A percentile compares a stretch with the other conserved stretches of the same genome.
Conservation (phyloP, 2,329 filamentous ascomycete genomes). For the Microcyclosporella mali region DNA sequence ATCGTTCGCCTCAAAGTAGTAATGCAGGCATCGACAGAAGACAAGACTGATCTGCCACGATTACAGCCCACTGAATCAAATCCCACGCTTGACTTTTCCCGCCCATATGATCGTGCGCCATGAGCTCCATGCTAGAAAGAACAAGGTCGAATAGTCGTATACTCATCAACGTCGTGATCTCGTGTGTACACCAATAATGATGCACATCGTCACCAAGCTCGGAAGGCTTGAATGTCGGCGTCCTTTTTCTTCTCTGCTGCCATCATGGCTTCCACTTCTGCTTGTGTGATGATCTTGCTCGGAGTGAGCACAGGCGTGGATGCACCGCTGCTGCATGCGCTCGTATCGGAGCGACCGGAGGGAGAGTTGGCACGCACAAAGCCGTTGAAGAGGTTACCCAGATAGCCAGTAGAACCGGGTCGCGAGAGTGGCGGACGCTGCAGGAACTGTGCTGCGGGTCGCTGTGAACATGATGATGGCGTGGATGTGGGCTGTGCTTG, state of each 20-base stretch:
- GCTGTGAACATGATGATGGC: slow-evolving; percentile 12
- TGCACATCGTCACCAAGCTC: slow-evolving; percentile 13
- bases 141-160: not conserved
- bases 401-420: slow-evolving; percentile 12
- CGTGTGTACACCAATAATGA: not conserved
- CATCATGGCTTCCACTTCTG: slow-evolving; percentile 24
- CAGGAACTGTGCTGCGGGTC: slow-evolving; percentile 10
- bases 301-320: slow-evolving; percentile 16
- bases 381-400: slow-evolving; percentile 27
- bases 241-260: slow-evolving; percentile 27
- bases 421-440: slow-evolving; percentile 22
- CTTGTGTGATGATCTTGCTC: slow-evolving; percentile 18
- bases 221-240: slow-evolving; percentile 23
- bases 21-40: no score
- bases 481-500: slow-evolving; percentile 11
- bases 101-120: not conserved
- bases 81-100: no score
- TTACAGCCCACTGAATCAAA: no score
- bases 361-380: slow-evolving; percentile 11
- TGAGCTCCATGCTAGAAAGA: not conserved
- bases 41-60: not conserved
- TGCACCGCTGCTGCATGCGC: slow-evolving; percentile 9
- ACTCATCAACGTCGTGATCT: not conserved
- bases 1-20: no score
- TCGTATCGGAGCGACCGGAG: not conserved